Base-by-base conservation (phyloP, 768 basidiomycete species). In the Gyrodon lividus region DNA sequence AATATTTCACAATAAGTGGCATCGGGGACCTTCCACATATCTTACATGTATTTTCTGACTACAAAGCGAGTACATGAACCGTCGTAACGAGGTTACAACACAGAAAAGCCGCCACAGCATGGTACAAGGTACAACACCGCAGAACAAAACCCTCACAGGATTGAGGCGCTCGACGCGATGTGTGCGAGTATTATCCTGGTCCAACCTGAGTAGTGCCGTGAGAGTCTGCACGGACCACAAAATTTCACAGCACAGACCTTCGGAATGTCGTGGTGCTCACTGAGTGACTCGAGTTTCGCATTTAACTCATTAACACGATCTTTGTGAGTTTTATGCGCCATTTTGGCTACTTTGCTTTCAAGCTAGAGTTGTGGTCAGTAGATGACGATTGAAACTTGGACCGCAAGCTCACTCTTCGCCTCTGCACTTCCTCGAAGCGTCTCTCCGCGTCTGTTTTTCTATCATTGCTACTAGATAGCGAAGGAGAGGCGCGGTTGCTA, bases 241-340 rank as follows among this genome's bases (percentile, higher is more conserved):
- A 35, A 17, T 48, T 52, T 50, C 46, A 41, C 50, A 42, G 43
- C 20, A 62, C 72, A 53, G 66, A 86, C 91, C 80, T 95, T 94
- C 35, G 92, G 92, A 62, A 94, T 93, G 68, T 95, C 92, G 69
- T 96, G 90, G 77, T 94, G 93, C 73, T 95, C 92, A 68, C 88
- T 90, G 51, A 94, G 78, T 51, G 81, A 74, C 71, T 95, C 93
- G 8, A 97, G 76, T 65, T 94, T 89, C 22, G 79, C 62, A 64
- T 97, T 97, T 62, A 95, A 92, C 62, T 94, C 92, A 57, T 81
- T 84, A 33, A 97, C 93, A 38, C 93, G 86, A 54, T 97, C 93
- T 72, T 97, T 97, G 72, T 97, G 93, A 6, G 89, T 92, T 73
- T 89, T 91, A 61, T 75, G 75, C 0, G 93, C 92, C 62, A 89